phyloP scores from a whole-genome alignment of 192 early-diverging fungal genomes.

The Linderina pennispora region DNA sequence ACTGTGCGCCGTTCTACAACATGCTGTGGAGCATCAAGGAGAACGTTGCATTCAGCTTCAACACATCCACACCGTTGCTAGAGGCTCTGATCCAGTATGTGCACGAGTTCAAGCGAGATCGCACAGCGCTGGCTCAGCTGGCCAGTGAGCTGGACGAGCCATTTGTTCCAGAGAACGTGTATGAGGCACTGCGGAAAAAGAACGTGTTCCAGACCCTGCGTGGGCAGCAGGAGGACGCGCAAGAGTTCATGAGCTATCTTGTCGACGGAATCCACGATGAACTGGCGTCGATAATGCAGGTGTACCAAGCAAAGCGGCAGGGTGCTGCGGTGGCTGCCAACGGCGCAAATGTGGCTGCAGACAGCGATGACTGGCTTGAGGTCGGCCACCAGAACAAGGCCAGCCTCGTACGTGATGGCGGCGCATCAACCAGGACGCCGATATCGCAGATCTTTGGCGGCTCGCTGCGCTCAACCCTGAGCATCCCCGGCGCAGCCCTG shows the following conservation, averaged over 20 bases:
- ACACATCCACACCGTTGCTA: conserved; percentile 70
- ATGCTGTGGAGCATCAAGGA: conserved; percentile 61
- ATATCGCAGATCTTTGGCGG: conserved; percentile 88
- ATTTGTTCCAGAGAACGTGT: conserved; percentile 92
- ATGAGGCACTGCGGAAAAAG: conserved; percentile 73
- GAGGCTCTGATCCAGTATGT: conserved; percentile 64
- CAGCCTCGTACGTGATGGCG: conserved; percentile 46
- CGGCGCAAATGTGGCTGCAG: conserved; percentile 4
- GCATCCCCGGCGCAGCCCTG: conserved; percentile 37
- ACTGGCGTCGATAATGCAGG: conserved; percentile 38
- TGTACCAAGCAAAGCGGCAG: neutral
- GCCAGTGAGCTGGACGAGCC: conserved; percentile 49
- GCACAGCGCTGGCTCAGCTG: conserved; percentile 37
- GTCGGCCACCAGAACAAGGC: conserved; percentile 78
- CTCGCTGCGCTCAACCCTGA: conserved; percentile 66
- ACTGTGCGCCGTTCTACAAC: conserved; percentile 91
- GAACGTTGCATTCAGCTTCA: conserved; percentile 64
- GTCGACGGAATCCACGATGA: conserved; percentile 96
- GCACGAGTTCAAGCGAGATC: conserved; percentile 37
- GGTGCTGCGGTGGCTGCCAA: neutral
- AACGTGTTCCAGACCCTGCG: conserved; percentile 77
- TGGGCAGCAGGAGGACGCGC: conserved; percentile 94
- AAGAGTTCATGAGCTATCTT: conserved; percentile 92
- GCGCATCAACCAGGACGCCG: conserved; percentile 56
- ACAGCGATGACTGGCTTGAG: conserved; percentile 72